A percentile compares a stretch with the other conserved stretches of the same genome.
These are phyloP conservation scores for Cystobasidium slooffiae DNA, from an alignment of 1,284 basidiomycete genomes.

Conservation along the genomic window DNA sequence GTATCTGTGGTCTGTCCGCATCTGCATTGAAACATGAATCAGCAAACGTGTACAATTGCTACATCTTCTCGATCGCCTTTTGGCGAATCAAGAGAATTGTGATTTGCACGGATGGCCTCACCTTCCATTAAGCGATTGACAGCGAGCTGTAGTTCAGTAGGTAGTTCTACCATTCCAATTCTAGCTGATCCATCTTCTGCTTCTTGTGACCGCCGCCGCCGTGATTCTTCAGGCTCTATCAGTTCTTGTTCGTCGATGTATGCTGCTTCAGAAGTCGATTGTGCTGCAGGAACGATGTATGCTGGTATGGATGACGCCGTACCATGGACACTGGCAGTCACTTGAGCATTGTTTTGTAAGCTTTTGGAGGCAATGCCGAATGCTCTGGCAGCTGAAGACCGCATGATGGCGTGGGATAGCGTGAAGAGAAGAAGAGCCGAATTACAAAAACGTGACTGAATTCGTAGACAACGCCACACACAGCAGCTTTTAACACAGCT, in stretches of 20 bases:
- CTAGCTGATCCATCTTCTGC: conserved; percentile 36
- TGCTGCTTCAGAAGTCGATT: neutral
- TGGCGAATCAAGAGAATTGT: conserved; percentile 9
- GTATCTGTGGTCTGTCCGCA: conserved; percentile 48
- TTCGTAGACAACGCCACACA: conserved; percentile 1
- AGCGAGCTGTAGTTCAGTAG: conserved; percentile 41
- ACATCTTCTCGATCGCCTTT: conserved; percentile 1
- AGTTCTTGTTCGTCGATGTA: conserved; percentile 13
- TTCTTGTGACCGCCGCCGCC: conserved; percentile 23
- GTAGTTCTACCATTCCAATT: conserved; percentile 43
- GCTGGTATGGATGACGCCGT: conserved; percentile 19
- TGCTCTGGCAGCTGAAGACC: conserved; percentile 16
- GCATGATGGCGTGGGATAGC: neutral
- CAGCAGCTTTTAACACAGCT: neutral
- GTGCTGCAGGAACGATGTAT: conserved; percentile 8
- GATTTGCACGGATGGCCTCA: neutral
- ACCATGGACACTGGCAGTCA: neutral
- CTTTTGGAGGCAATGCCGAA: conserved; percentile 4
- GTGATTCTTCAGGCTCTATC: neutral
- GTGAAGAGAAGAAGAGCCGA: neutral
- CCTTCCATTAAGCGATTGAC: conserved; percentile 36
- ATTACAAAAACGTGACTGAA: conserved; percentile 4
- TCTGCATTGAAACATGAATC: conserved; percentile 17
- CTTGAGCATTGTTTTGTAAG: conserved; percentile 7
- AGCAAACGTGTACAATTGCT: neutral